These are phyloP conservation scores for Penicillium longicatenatum DNA, from an alignment of 495 filamentous ascomycete species.

Conservation along the genomic window DNA sequence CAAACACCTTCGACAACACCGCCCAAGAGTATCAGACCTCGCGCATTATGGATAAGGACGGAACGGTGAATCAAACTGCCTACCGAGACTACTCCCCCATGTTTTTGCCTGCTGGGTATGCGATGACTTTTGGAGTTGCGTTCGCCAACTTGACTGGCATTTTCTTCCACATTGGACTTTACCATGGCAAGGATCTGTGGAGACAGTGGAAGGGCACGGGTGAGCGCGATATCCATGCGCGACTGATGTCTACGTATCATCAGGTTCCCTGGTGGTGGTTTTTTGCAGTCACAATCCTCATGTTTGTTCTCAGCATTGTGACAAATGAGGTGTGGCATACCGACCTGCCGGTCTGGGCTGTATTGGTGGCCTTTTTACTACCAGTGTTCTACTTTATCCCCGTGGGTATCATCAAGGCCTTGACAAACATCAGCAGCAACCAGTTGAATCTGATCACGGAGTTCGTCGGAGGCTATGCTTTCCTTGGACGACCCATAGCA, in stretches of 20 bases:
- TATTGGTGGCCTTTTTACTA: conserved; percentile 58
- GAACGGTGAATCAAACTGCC: conserved; percentile 42
- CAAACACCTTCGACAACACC: conserved; percentile 50
- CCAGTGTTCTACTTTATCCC: conserved; percentile 48
- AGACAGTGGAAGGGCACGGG: conserved; percentile 59
- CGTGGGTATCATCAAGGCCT: conserved; percentile 57
- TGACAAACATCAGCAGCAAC: conserved; percentile 69
- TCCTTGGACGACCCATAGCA: conserved; percentile 64
- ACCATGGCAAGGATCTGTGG: conserved; percentile 65
- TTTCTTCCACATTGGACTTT: conserved; percentile 64
- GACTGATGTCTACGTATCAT: conserved; percentile 40
- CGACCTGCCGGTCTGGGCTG: conserved; percentile 66
- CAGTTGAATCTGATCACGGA: conserved; percentile 68
- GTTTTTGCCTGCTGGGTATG: conserved; percentile 51
- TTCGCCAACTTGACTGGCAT: conserved; percentile 70
- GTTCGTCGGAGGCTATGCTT: conserved; percentile 72
- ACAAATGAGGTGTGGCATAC: conserved; percentile 66
- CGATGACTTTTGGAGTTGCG: conserved; percentile 64
- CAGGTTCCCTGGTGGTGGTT: conserved; percentile 52
- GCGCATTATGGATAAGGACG: conserved; percentile 43
- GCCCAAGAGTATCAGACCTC: conserved; percentile 44
- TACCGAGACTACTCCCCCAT: conserved; percentile 49
- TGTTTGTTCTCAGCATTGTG: conserved; percentile 63
- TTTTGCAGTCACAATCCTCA: conserved; percentile 38
- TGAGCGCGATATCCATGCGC: conserved; percentile 55